A percentile compares a stretch with the other conserved stretches of the same genome.
Conservation (phyloP, 1,284 basidiomycete species). For the Apiotrichum mycotoxinovorans region DNA sequence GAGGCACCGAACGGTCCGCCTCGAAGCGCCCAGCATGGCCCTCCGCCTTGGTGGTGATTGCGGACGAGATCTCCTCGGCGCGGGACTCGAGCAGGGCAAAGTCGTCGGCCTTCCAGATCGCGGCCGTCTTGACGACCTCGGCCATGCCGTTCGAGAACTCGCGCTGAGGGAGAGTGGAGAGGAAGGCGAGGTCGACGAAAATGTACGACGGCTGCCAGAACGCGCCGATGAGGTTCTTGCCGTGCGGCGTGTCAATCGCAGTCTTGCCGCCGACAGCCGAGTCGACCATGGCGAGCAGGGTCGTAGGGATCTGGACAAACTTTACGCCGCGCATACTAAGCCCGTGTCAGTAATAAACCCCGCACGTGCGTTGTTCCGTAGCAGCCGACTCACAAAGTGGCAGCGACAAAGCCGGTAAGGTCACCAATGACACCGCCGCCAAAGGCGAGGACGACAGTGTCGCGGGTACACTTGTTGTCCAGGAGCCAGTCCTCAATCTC, state of each 20-base stretch:
- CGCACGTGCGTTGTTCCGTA: not conserved
- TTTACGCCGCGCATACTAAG: slow-evolving; percentile 81
- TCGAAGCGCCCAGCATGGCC: slow-evolving; percentile 65
- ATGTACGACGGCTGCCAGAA: slow-evolving; percentile 98
- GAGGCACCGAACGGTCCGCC: slow-evolving; percentile 65
- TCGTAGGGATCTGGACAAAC: slow-evolving; percentile 95
- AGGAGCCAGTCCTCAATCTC: slow-evolving; percentile 92
- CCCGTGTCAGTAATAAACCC: slow-evolving; percentile 10
- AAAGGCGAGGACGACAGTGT: slow-evolving; percentile 88
- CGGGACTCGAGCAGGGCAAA: slow-evolving; percentile 81
- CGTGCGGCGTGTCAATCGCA: slow-evolving; percentile 92
- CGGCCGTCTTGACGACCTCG: slow-evolving; percentile 91
- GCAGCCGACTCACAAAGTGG: slow-evolving; percentile 76
- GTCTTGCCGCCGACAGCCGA: slow-evolving; percentile 97
- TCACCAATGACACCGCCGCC: slow-evolving; percentile 97
- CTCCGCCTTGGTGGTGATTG: slow-evolving; percentile 57
- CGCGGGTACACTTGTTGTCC: slow-evolving; percentile 81
- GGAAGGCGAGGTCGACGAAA: slow-evolving; percentile 95
- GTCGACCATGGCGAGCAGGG: slow-evolving; percentile 97
- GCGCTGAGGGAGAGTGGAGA: slow-evolving; percentile 84
- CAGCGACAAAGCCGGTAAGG: slow-evolving; percentile 91
- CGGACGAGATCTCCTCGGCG: slow-evolving; percentile 75
- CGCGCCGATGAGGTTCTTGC: slow-evolving; percentile 96
- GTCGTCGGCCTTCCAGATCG: slow-evolving; percentile 87
- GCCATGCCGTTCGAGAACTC: slow-evolving; percentile 99